Percentiles rank a stretch among this genome's conserved stretches.
Evolutionary conservation across 163 green algal genomes (phyloP).

Genomic region (Chlamydomonas reinhardtii): DNA sequence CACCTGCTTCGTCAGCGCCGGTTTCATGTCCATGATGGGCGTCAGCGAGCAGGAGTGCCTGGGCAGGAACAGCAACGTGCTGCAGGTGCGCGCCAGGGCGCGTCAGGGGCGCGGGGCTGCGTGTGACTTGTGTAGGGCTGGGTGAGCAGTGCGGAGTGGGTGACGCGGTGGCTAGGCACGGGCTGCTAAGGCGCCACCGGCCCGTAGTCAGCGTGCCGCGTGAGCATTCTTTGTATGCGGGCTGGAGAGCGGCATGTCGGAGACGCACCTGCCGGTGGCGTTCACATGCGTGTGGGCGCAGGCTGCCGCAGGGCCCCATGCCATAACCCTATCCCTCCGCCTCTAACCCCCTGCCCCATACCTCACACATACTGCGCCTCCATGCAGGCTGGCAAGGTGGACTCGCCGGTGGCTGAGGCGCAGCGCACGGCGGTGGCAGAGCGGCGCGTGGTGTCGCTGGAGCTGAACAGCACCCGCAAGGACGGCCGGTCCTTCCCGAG

Average conservation of each 20-base stretch:
- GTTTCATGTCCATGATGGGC: slow-evolving; percentile 51
- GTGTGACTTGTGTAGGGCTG: background rate
- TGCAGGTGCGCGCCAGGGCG: slow-evolving; percentile 37
- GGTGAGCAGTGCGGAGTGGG: too few species aligned
- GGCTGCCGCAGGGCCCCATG: too few species aligned
- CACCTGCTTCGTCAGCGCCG: slow-evolving; percentile 49
- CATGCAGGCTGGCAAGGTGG: background rate
- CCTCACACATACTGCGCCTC: background rate
- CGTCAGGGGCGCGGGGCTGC: slow-evolving; percentile 11
- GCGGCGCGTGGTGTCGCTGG: background rate
- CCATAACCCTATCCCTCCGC: too few species aligned
- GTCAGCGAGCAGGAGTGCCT: slow-evolving; percentile 45
- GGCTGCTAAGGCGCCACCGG: too few species aligned
- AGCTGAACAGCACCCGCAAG: slow-evolving; percentile 40
- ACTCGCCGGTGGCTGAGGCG: background rate
- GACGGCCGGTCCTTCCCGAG: slow-evolving; percentile 50
- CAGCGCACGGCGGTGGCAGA: background rate
- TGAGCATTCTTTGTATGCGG: too few species aligned
- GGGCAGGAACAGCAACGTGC: slow-evolving; percentile 54
- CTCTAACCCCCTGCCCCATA: background rate
- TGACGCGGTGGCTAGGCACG: too few species aligned
- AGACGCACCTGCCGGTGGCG: too few species aligned
- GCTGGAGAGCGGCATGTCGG: too few species aligned
- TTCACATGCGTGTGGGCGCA: too few species aligned
- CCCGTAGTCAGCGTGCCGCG: too few species aligned